Base-by-base conservation (phyloP, 2,329 filamentous ascomycete species). In the Hymenoscyphus fraxineus region DNA sequence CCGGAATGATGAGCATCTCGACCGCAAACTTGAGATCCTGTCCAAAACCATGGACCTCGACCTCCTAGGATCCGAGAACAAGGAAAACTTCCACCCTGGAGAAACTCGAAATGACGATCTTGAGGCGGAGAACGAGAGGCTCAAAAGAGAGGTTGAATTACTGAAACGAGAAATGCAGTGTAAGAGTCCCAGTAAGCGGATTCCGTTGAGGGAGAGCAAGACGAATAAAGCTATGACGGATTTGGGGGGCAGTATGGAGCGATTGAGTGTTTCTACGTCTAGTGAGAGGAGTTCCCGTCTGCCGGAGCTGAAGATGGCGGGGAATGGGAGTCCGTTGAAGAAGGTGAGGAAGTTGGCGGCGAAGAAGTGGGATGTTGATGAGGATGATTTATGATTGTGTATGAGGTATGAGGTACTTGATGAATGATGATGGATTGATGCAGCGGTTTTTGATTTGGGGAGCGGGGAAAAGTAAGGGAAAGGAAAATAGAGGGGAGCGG, bases 21-120 rank as follows among this genome's bases (percentile, higher is more conserved):
- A 98, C 76, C 86, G 86, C 69, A 99, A 99, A 78, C 83, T 96
- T 7, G 94, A 92, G 65, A 83, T 92, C 27, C 78, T 91, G 40
- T 83, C 86, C 63, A 80, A 84, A 61, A 83, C 83, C 10, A 80
- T 76, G 73, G 69, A 71, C 69, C 73, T 73, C 35, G 35, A 7
- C 35, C 2, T 35, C 35, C 35, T 35, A 7, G 35, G 77, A 81
- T 60, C 78, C 81, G 12, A 82, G 7, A 79, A 86, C 68, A 88
- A 90, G 71, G 85, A 88, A 73, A 88, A 88, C 60, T 39, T 58
- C 1, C 32, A 67, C n/a, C 31, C 31, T 88, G 6, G 19, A 41
- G 56, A 55, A 22, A 35, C 15, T 1, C 54, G 47, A 60, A 58
- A 61, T 3, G 85, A 89, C 71, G 83, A 89, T 57, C 78, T 93